Evolutionary conservation across 129 eudicot genomes (phyloP).

Genomic region (Calendula officinalis): DNA sequence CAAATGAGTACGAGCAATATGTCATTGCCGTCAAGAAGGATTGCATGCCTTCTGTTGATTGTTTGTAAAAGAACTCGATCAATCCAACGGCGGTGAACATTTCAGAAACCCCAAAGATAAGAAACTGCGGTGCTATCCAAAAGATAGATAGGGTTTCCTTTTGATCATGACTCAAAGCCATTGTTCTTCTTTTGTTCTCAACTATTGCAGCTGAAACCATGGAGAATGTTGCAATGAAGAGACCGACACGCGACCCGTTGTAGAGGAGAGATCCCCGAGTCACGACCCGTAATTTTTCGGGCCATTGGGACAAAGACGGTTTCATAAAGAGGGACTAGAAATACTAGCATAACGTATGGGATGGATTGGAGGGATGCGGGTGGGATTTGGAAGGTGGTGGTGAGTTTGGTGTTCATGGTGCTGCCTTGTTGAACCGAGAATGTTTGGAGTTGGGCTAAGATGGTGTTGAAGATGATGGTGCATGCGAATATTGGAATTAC

Average conservation of each 20-base stretch:
- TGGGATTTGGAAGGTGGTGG: conserved; percentile 57
- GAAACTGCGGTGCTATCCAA: conserved; percentile 83
- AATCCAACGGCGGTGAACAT: conserved; percentile 89
- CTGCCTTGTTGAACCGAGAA: conserved; percentile 82
- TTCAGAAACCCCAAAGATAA: conserved; percentile 76
- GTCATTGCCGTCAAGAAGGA: conserved; percentile 88
- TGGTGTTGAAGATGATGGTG: conserved; percentile 81
- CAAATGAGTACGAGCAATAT: conserved; percentile 79
- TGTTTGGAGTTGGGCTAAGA: conserved; percentile 80
- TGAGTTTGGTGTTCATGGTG: conserved; percentile 51
- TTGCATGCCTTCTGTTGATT: conserved; percentile 71
- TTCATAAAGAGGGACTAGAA: conserved; percentile 73
- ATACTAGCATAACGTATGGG: conserved; percentile 63
- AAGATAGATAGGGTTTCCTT: conserved; percentile 50
- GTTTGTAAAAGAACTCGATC: conserved; percentile 77
- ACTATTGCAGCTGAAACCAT: conserved; percentile 80
- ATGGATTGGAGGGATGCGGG: conserved; percentile 84
- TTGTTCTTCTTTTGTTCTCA: conserved; percentile 58
- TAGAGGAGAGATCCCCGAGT: conserved; percentile 71
- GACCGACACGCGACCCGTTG: conserved; percentile 75
- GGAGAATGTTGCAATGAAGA: conserved; percentile 79
- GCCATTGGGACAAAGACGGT: conserved; percentile 61
- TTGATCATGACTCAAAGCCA: conserved; percentile 24
- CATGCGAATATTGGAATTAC: conserved; percentile 78
- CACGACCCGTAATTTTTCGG: conserved; percentile 47